Evolutionary conservation across 768 basidiomycete species (phyloP).

Genomic region (Leccinum uliginosum): DNA sequence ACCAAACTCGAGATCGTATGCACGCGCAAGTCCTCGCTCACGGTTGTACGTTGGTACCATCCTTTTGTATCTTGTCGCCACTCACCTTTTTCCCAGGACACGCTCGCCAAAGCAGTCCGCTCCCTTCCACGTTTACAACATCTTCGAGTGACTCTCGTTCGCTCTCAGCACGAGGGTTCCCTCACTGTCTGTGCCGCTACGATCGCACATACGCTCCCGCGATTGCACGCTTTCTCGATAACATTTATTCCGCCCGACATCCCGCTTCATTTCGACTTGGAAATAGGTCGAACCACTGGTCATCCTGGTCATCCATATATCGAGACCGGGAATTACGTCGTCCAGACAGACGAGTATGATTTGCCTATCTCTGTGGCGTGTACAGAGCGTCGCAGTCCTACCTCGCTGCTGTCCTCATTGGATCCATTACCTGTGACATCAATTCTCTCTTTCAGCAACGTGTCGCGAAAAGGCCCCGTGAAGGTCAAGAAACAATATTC

Average conservation of each 20-base stretch:
- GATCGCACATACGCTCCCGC: slow-evolving; percentile 64
- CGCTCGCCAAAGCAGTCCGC: slow-evolving; percentile 58
- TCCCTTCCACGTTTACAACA: slow-evolving; percentile 60
- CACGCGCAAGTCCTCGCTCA: slow-evolving; percentile 66
- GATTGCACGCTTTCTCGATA: slow-evolving; percentile 58
- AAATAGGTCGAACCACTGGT: slow-evolving; percentile 33
- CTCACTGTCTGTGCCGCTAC: slow-evolving; percentile 55
- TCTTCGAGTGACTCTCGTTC: slow-evolving; percentile 61
- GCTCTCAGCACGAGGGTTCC: slow-evolving; percentile 59
- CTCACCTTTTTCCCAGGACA: slow-evolving; percentile 16
- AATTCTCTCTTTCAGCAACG: slow-evolving; percentile 7
- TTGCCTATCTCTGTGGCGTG: slow-evolving; percentile 53
- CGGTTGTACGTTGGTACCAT: slow-evolving; percentile 44
- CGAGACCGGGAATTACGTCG: slow-evolving; percentile 51
- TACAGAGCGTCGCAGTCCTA: slow-evolving; percentile 40
- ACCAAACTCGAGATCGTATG: slow-evolving; percentile 62
- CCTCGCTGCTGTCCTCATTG: slow-evolving; percentile 28
- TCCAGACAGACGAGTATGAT: slow-evolving; percentile 59
- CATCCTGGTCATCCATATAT: slow-evolving; percentile 24
- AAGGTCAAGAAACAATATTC: slow-evolving; percentile 21
- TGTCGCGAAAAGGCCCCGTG: slow-evolving; percentile 31
- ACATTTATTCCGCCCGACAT: slow-evolving; percentile 61
- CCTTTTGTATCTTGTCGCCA: neutral
- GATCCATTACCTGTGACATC: slow-evolving; percentile 20
- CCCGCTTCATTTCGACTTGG: slow-evolving; percentile 42